Evolutionary conservation across 148 eudicot genomes (phyloP).

Genomic region (Spergularia bocconei): DNA sequence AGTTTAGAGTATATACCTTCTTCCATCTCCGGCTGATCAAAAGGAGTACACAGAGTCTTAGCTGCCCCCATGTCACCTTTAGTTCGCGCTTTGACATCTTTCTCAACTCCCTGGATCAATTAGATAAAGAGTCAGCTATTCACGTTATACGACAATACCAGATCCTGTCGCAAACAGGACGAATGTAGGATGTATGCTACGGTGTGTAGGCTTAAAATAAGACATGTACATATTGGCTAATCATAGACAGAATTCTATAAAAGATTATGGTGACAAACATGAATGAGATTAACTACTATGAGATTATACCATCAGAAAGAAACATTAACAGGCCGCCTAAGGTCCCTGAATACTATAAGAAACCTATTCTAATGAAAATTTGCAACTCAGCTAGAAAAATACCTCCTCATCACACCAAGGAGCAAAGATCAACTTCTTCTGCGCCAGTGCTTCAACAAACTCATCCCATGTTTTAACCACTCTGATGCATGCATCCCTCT

Average conservation of each 20-base stretch:
- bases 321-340: not conserved
- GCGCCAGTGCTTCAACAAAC: slow-evolving; percentile 70
- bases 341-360: not conserved
- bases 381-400: slow-evolving; percentile 20
- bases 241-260: no score
- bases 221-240: no score
- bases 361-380: not conserved
- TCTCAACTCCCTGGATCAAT: slow-evolving; percentile 69
- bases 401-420: slow-evolving; percentile 99
- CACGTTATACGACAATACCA: not conserved
- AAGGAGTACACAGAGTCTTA: slow-evolving; percentile 82
- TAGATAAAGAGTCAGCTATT: not conserved
- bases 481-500: slow-evolving; percentile 71
- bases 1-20: slow-evolving; percentile 48
- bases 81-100: slow-evolving; percentile 79
- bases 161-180: not conserved
- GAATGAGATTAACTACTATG: not conserved
- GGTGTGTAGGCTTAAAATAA: no score
- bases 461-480: slow-evolving; percentile 82
- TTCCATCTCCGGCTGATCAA: slow-evolving; percentile 77
- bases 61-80: slow-evolving; percentile 95
- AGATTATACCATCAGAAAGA: not conserved
- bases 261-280: no score
- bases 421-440: slow-evolving; percentile 89
- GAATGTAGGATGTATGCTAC: no score